phyloP scores from a whole-genome alignment of 108 stramenopile species.

The Cylindrotheca fusiformis region DNA sequence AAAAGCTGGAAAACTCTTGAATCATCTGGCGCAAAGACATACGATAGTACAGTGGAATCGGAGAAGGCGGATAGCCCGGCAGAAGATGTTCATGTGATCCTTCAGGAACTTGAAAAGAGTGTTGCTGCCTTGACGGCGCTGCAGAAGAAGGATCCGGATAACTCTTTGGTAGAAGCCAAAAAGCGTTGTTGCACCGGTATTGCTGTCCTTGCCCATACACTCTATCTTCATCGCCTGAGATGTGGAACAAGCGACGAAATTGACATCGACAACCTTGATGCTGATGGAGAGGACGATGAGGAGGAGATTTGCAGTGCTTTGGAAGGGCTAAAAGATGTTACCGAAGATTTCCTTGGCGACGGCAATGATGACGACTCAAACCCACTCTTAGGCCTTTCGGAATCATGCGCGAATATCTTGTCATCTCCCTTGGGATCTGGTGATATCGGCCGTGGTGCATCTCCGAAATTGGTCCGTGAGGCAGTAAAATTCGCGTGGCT shows the following conservation, averaged over 20 bases:
- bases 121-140: conserved; percentile 16
- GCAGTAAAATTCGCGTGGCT: conserved; percentile 67
- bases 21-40: conserved; percentile 46
- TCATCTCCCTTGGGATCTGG: conserved; percentile 67
- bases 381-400: conserved; percentile 56
- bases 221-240: conserved; percentile 57
- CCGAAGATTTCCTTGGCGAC: conserved; percentile 22
- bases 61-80: conserved; percentile 25
- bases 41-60: background rate
- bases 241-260: conserved; percentile 37
- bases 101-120: conserved; percentile 35
- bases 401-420: conserved; percentile 61
- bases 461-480: conserved; percentile 72
- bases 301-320: conserved; percentile 63
- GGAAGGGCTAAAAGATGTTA: conserved; percentile 48
- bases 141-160: conserved; percentile 21
- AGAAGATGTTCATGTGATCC: conserved; percentile 20
- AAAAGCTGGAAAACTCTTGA: conserved; percentile 45
- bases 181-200: conserved; percentile 45
- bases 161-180: conserved; percentile 25
- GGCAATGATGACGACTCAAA: conserved; percentile 37
- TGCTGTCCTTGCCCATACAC: conserved; percentile 36
- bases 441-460: conserved; percentile 50
- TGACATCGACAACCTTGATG: conserved; percentile 52
- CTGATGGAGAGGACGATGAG: conserved; percentile 58